Evolutionary conservation across 148 eudicot species (phyloP).

Genomic region (Heliosperma pusillum): DNA sequence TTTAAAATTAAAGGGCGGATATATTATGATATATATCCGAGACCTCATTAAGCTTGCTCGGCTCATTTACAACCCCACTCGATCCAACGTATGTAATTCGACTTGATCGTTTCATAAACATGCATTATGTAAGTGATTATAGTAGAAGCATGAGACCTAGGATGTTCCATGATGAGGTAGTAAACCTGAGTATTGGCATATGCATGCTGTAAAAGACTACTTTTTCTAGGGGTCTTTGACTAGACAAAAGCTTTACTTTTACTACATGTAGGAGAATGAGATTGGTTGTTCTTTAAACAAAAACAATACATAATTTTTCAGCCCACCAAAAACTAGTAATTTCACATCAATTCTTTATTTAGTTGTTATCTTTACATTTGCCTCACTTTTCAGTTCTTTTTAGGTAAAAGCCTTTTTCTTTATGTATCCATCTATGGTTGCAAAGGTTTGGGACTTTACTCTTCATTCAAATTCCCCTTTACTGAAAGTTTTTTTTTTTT

Average conservation of each 20-base stretch:
- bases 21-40: background rate
- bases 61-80: too few species aligned
- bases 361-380: slow-evolving; percentile 16
- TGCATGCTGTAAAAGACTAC: slow-evolving; percentile 30
- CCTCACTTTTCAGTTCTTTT: slow-evolving; percentile 29
- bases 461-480: slow-evolving; percentile 17
- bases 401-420: slow-evolving; percentile 2
- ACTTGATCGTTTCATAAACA: too few species aligned
- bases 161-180: background rate
- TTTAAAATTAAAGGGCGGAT: background rate
- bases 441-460: slow-evolving; percentile 23
- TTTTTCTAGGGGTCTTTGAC: slow-evolving; percentile 26
- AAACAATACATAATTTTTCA: slow-evolving; percentile 15
- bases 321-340: slow-evolving; percentile 36
- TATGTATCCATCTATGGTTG: slow-evolving; percentile 19
- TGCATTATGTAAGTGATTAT: too few species aligned
- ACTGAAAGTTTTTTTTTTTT: slow-evolving; percentile 9
- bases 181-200: background rate
- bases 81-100: too few species aligned
- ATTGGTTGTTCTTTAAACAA: background rate
- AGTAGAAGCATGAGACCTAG: background rate
- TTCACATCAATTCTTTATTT: slow-evolving; percentile 21
- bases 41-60: background rate
- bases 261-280: background rate
- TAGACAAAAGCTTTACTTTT: background rate